Conservation (phyloP, 2,329 filamentous ascomycete species). For the Fusarium paranaense region DNA sequence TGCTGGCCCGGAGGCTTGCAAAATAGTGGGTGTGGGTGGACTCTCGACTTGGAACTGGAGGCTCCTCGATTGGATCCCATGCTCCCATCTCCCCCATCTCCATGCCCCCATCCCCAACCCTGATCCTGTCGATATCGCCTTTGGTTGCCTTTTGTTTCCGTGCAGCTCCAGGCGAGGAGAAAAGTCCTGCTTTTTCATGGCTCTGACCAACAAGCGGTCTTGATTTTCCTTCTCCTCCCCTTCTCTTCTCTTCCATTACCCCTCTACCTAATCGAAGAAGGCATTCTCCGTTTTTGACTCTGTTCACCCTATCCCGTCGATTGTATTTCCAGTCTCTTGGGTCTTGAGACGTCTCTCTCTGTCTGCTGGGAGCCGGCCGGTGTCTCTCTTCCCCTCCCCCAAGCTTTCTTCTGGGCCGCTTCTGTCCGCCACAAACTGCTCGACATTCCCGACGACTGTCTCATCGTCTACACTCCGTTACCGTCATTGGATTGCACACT, state of each 20-base stretch:
- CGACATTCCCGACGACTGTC: conserved; percentile 21
- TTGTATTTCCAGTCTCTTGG: conserved; percentile 16
- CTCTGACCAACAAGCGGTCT: conserved; percentile 9
- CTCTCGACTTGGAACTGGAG: conserved; percentile 15
- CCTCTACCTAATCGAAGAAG: background rate
- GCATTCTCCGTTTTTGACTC: background rate
- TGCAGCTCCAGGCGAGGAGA: conserved; percentile 26
- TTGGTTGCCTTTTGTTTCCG: conserved; percentile 18
- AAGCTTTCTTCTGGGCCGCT: background rate
- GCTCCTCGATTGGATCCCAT: conserved; percentile 26
- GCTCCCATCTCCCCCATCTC: conserved; percentile 23
- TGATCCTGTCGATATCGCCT: conserved; percentile 25
- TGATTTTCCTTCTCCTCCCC: background rate
- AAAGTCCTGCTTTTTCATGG: conserved; percentile 4
- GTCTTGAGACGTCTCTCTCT: conserved; percentile 15
- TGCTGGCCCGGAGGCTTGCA: background rate
- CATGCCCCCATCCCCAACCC: conserved; percentile 36
- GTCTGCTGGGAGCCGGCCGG: background rate
- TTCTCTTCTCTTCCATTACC: background rate
- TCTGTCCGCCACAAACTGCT: conserved; percentile 16
- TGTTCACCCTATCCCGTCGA: conserved; percentile 8
- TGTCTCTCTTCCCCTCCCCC: background rate
- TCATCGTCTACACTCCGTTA: background rate
- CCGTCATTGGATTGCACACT: conserved; percentile 18
- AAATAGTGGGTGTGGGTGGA: conserved; percentile 32